phyloP scores from a whole-genome alignment of 2,329 filamentous ascomycete species.

The Fusarium sp. region DNA sequence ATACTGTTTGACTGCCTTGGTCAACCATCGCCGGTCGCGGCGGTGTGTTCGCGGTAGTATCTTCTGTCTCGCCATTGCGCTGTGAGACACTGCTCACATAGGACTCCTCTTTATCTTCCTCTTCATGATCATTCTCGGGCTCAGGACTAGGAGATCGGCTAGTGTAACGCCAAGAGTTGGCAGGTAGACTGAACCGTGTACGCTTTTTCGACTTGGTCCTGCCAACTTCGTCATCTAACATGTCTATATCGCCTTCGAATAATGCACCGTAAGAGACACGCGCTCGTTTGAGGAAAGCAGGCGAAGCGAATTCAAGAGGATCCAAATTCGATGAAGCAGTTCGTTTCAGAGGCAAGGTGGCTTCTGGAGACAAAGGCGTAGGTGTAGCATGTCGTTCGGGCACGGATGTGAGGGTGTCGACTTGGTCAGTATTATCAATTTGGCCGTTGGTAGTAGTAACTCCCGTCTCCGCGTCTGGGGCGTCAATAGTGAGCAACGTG shows the following conservation, averaged over 20 bases:
- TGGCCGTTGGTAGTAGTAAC: slow-evolving; percentile 30
- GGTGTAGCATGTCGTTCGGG: slow-evolving; percentile 29
- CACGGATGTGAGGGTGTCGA: slow-evolving; percentile 6
- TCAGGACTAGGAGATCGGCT: slow-evolving; percentile 78
- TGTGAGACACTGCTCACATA: not conserved
- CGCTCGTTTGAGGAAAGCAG: slow-evolving; percentile 79
- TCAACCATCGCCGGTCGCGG: slow-evolving; percentile 46
- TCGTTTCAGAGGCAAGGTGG: slow-evolving; percentile 46
- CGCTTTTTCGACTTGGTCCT: slow-evolving; percentile 64
- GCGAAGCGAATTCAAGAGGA: slow-evolving; percentile 73
- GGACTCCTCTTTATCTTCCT: slow-evolving; percentile 19
- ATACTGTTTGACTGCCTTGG: slow-evolving; percentile 48
- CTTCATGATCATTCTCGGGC: slow-evolving; percentile 49
- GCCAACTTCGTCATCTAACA: slow-evolving; percentile 70
- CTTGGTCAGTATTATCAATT: not conserved
- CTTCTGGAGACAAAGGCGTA: slow-evolving; percentile 27
- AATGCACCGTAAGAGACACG: slow-evolving; percentile 75
- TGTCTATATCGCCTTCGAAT: slow-evolving; percentile 71
- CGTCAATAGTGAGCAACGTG: slow-evolving; percentile 63
- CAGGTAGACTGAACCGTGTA: slow-evolving; percentile 72
- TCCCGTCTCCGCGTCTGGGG: slow-evolving; percentile 28
- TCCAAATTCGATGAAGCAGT: slow-evolving; percentile 48
- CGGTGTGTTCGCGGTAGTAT: slow-evolving; percentile 31
- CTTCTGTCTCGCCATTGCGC: slow-evolving; percentile 9
- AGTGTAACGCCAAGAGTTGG: slow-evolving; percentile 77